Conservation (phyloP, 257 asterid genomes). For the Prunella vulgaris region DNA sequence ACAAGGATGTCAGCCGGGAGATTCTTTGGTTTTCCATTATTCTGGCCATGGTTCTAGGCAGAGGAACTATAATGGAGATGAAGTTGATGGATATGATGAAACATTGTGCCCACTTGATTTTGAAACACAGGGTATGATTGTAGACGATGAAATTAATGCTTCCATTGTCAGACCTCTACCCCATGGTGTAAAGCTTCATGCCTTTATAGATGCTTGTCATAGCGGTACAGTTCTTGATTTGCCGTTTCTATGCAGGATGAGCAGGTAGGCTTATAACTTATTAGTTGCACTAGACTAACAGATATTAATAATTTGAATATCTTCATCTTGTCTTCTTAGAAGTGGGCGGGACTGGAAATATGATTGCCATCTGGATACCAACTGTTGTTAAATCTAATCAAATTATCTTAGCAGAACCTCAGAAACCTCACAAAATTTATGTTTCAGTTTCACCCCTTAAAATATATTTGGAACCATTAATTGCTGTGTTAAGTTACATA, state of each 20-base stretch:
- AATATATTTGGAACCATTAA: too few relatives aligned
- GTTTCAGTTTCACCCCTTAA: not conserved
- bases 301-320: constrained; percentile 9
- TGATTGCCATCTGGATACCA: constrained; percentile 3
- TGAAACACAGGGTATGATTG: constrained; percentile 95
- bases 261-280: constrained; percentile 40
- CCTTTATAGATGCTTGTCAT: constrained; percentile 89
- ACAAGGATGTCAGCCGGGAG: constrained; percentile 94
- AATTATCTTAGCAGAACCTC: not conserved
- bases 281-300: constrained; percentile 2
- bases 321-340: not conserved
- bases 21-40: constrained; percentile 81
- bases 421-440: not conserved
- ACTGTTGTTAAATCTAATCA: not conserved
- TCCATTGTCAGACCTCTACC: constrained; percentile 81
- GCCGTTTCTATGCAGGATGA: constrained; percentile 86
- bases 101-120: constrained; percentile 92
- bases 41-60: constrained; percentile 97
- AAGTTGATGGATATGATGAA: constrained; percentile 94
- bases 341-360: not conserved
- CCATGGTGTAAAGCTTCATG: constrained; percentile 88
- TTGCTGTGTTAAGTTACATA: too few relatives aligned
- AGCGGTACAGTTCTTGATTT: constrained; percentile 91
- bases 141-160: constrained; percentile 90
- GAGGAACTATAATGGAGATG: constrained; percentile 82